Conservation (phyloP, 352 stramenopile species). For the Pythium brassicae region DNA sequence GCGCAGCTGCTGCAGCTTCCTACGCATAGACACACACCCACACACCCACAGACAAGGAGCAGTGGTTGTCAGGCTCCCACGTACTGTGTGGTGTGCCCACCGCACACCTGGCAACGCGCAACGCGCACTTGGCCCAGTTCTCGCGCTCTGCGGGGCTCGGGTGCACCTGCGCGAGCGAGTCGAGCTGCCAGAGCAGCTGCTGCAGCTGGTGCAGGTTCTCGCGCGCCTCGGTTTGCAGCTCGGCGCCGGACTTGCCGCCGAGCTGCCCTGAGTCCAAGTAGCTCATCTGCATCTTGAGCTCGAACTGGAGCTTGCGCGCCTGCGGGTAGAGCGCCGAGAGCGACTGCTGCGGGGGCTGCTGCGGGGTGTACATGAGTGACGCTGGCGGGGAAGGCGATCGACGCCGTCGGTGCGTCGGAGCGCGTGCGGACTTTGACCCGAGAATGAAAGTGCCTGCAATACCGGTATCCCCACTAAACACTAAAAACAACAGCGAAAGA, state of each 20-base stretch:
- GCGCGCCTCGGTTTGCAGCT: conserved; percentile 64
- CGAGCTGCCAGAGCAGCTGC: conserved; percentile 77
- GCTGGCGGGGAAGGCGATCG: background rate
- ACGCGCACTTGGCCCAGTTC: conserved; percentile 65
- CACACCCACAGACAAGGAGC: too few relatives aligned
- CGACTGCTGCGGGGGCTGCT: conserved; percentile 29
- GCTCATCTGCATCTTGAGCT: conserved; percentile 88
- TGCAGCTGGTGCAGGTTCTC: conserved; percentile 68
- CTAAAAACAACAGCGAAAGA: too few relatives aligned
- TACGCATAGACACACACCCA: conserved; percentile 4
- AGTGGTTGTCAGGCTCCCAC: too few relatives aligned
- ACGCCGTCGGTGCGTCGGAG: too few relatives aligned
- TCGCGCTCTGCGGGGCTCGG: conserved; percentile 44
- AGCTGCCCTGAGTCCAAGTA: conserved; percentile 68
- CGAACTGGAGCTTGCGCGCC: conserved; percentile 81
- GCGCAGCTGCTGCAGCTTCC: conserved; percentile 69
- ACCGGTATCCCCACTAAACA: too few relatives aligned
- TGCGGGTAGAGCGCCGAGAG: conserved; percentile 75
- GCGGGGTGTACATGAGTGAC: conserved; percentile 7
- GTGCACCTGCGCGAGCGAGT: conserved; percentile 72
- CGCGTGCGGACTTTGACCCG: too few relatives aligned
- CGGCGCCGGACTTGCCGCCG: conserved; percentile 42
- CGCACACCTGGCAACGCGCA: background rate
- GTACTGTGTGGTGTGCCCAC: too few relatives aligned
- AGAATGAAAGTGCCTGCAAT: too few relatives aligned